Base-by-base conservation (phyloP, 306 rosid genomes). In the Sicyos edulis region DNA sequence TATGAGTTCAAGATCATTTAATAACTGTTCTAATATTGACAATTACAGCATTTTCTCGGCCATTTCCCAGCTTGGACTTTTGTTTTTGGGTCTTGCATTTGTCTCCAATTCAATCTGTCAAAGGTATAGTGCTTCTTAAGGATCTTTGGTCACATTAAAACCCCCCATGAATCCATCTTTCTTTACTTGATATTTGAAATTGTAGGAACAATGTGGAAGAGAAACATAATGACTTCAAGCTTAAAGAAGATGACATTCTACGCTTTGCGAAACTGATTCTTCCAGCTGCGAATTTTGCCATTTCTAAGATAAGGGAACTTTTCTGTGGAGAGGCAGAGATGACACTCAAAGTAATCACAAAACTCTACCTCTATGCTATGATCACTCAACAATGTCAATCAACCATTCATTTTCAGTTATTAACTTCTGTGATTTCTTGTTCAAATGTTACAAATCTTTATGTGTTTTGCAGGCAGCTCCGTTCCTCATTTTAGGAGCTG, bases 281-380 rank as follows among this genome's bases (percentile, higher is more conserved):
- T 60, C 95, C 97, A 21, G 82, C 88, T 70, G 67, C 79, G 61
- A 93, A 93, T 76, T 80, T 93, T 71, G 83, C 78, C 54, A 80
- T 88, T 73, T 83, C 85, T 65, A 88, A 78, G 87, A 77, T 81
- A 16, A 82, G 87, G 73, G 81, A 49, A 55, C 71, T 86, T 19
- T 93, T 91, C 83, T 91, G 95, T 2, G 97, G 97, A 79, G 92
- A 91, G 75, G 91, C 99, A 59, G 84, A 90, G 76, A 88, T 75
- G 89, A 93, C 95, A 62, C 87, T 93, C 44, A 93, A 86, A 81
- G 97, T 93, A 90, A 87, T 47, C 19, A 49, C 50, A 51, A 13
- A 66, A 54, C 52, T 26, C 74, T n/a, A 14, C 72, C 47, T 51
- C 71, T 50, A 51, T 54, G 69, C n/a, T n/a, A n/a, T n/a, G n/a